Evolutionary conservation across 495 filamentous ascomycete species (phyloP).

Genomic region (Aspergillus biplanus): DNA sequence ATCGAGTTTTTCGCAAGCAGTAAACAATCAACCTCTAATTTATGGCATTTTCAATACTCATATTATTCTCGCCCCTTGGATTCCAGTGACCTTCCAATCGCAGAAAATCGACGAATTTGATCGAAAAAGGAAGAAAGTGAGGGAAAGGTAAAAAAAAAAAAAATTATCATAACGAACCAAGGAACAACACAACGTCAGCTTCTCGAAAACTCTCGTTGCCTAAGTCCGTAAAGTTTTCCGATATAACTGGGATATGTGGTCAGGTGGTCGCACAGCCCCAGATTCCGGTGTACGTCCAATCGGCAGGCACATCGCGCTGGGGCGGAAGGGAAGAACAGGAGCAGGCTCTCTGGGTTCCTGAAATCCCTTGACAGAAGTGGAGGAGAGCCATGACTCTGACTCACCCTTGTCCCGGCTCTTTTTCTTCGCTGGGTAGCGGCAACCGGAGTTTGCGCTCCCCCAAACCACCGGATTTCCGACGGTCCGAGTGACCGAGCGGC

Average conservation of each 20-base stretch:
- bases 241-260: constrained; percentile 8
- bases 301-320: constrained; percentile 18
- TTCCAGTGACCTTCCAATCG: not conserved
- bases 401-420: constrained; percentile 30
- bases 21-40: not conserved
- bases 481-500: constrained; percentile 21
- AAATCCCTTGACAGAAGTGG: constrained; percentile 7
- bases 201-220: constrained; percentile 17
- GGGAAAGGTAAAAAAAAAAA: no score
- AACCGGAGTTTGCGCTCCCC: constrained; percentile 22
- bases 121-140: not conserved
- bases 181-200: constrained; percentile 16
- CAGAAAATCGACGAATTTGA: constrained; percentile 1
- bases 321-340: constrained; percentile 28
- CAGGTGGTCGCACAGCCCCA: constrained; percentile 27
- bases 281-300: constrained; percentile 22
- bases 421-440: constrained; percentile 29
- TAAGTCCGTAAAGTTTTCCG: constrained; percentile 1
- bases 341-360: constrained; percentile 17
- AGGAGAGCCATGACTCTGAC: constrained; percentile 17
- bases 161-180: constrained; percentile 2
- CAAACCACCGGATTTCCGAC: constrained; percentile 22
- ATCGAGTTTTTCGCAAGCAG: not conserved
- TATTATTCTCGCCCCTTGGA: not conserved
- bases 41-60: not conserved